Conservation (phyloP, 805 yeast genomes). For the Lipomyces mesembrius region DNA sequence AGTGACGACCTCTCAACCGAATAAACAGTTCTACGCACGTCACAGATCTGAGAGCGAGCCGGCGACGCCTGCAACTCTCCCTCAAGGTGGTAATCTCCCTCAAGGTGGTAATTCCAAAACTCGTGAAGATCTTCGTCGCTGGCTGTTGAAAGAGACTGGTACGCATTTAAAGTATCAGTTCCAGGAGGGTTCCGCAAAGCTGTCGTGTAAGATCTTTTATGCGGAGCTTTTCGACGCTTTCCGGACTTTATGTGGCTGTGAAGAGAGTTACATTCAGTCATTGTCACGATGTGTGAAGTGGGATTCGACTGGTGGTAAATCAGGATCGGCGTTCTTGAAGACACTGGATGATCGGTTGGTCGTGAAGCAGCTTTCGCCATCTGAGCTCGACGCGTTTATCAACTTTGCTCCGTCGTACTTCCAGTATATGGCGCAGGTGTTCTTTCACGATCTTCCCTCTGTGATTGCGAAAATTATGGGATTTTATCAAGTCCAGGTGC, state of each 20-base stretch:
- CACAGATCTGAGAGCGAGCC: constrained; percentile 10
- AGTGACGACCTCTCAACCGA: constrained; percentile 17
- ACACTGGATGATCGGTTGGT: constrained; percentile 89
- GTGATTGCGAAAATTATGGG: constrained; percentile 95
- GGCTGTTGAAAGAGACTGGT: constrained; percentile 80
- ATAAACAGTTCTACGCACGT: constrained; percentile 22
- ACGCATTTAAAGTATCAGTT: constrained; percentile 92
- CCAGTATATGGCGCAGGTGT: constrained; percentile 92
- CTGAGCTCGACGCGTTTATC: constrained; percentile 90
- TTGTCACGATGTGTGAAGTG: constrained; percentile 91
- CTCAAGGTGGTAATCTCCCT: constrained; percentile 9
- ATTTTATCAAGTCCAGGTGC: constrained; percentile 88
- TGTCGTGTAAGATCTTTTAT: constrained; percentile 92
- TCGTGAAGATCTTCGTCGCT: constrained; percentile 55
- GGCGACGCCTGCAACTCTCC: constrained; percentile 19
- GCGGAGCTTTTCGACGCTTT: constrained; percentile 97
- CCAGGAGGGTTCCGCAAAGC: constrained; percentile 77
- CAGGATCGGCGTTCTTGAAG: constrained; percentile 91
- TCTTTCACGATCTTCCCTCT: constrained; percentile 93
- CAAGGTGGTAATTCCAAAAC: constrained; percentile 7
- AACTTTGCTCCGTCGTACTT: constrained; percentile 96
- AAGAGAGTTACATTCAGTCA: constrained; percentile 80
- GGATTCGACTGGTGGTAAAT: constrained; percentile 96
- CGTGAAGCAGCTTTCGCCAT: constrained; percentile 82
- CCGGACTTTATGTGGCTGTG: constrained; percentile 78